phyloP scores from a whole-genome alignment of 1,284 basidiomycete species.

The Ceratobasidium sp. region DNA sequence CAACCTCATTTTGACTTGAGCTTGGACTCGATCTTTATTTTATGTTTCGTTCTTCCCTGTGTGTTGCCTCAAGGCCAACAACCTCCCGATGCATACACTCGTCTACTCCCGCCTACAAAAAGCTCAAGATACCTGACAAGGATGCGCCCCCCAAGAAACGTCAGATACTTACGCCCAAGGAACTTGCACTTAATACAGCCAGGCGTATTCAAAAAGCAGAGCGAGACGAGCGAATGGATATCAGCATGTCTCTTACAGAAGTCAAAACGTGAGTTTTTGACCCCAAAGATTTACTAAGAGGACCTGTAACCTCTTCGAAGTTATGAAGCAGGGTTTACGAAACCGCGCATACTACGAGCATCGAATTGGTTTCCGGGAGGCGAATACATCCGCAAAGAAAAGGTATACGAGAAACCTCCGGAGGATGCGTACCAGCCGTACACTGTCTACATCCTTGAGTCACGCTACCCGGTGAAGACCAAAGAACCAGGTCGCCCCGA shows the following conservation, averaged over 20 bases:
- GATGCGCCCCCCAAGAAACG: conserved; percentile 16
- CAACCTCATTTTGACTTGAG: neutral
- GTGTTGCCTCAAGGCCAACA: too few species aligned
- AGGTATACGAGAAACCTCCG: conserved; percentile 54
- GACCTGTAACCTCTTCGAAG: conserved; percentile 44
- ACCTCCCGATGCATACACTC: conserved; percentile 7
- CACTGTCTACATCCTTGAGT: conserved; percentile 58
- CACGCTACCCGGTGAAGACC: conserved; percentile 54
- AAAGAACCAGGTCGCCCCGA: conserved; percentile 54
- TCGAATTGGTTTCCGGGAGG: conserved; percentile 57
- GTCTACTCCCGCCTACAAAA: neutral
- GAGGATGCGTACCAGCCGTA: conserved; percentile 56
- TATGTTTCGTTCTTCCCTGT: neutral
- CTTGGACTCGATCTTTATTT: conserved; percentile 1
- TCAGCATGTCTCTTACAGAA: conserved; percentile 55
- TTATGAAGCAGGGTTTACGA: conserved; percentile 58
- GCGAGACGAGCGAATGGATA: conserved; percentile 59
- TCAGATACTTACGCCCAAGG: conserved; percentile 7
- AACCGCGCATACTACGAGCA: conserved; percentile 56
- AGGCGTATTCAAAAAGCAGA: conserved; percentile 56
- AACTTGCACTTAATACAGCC: conserved; percentile 28
- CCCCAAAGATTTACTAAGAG: neutral
- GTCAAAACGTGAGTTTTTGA: conserved; percentile 53
- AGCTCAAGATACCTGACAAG: conserved; percentile 7
- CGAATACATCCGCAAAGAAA: conserved; percentile 51